Evolutionary conservation across 2,329 filamentous ascomycete species (phyloP).

Genomic region (Eurotiales sp.): DNA sequence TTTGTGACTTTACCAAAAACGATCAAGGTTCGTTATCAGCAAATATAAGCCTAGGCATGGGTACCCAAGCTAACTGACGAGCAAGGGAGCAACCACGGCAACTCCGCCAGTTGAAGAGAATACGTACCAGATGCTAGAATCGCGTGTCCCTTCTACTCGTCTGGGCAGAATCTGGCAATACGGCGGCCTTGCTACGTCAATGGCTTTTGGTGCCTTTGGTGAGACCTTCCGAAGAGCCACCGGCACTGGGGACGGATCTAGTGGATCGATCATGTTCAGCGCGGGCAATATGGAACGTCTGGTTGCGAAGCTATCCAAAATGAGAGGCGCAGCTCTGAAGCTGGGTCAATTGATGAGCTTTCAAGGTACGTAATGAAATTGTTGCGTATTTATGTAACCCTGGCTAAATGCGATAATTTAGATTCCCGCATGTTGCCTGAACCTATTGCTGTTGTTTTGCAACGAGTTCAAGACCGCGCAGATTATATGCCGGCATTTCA

Average conservation of each 20-base stretch:
- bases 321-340: constrained; percentile 96
- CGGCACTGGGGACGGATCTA: constrained; percentile 54
- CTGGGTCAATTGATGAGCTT: constrained; percentile 98
- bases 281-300: constrained; percentile 88
- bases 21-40: constrained; percentile 3
- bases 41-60: background rate
- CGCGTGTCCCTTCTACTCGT: constrained; percentile 82
- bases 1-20: background rate
- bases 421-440: constrained; percentile 91
- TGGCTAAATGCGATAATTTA: constrained; percentile 20
- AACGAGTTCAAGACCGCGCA: constrained; percentile 90
- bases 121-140: constrained; percentile 74
- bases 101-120: constrained; percentile 24
- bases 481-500: constrained; percentile 98
- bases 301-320: constrained; percentile 86
- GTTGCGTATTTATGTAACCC: background rate
- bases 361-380: constrained; percentile 62
- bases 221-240: constrained; percentile 79
- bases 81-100: constrained; percentile 24
- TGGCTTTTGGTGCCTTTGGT: constrained; percentile 87
- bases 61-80: constrained; percentile 16
- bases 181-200: constrained; percentile 84
- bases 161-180: constrained; percentile 93
- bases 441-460: constrained; percentile 81
- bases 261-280: constrained; percentile 81